A percentile compares a stretch with the other conserved stretches of the same genome.
Evolutionary conservation across 192 early-diverging fungal species (phyloP).

Genomic region (Pilobolus umbonatus): DNA sequence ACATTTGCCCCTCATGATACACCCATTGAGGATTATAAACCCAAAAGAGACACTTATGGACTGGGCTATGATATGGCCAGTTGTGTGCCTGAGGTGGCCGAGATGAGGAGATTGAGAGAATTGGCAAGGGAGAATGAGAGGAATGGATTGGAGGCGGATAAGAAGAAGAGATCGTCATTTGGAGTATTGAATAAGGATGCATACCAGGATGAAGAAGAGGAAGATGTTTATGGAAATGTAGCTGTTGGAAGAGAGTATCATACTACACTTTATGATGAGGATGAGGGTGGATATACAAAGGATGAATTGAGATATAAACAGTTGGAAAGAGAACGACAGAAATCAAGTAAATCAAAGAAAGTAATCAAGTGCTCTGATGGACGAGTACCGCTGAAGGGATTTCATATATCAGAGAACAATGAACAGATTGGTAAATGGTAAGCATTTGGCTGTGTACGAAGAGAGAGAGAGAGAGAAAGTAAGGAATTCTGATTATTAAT

Average conservation of each 20-base stretch:
- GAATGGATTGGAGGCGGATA: not conserved
- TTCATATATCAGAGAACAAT: constrained; percentile 5
- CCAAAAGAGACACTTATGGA: constrained; percentile 57
- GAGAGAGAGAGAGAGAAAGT: not conserved
- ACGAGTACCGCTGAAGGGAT: constrained; percentile 21
- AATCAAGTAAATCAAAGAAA: constrained; percentile 11
- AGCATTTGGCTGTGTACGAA: not conserved
- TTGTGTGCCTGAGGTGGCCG: constrained; percentile 54
- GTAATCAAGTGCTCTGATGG: constrained; percentile 19
- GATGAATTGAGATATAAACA: not conserved
- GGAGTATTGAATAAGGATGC: constrained; percentile 48
- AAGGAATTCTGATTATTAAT: not conserved
- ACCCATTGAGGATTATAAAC: constrained; percentile 36
- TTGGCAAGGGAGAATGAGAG: not conserved
- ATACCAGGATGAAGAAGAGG: constrained; percentile 54
- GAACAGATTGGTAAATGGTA: constrained; percentile 30
- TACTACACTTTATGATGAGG: constrained; percentile 23
- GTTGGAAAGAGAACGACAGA: constrained; percentile 33
- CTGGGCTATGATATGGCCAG: constrained; percentile 68
- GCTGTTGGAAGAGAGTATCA: constrained; percentile 6
- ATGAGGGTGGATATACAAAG: constrained; percentile 13
- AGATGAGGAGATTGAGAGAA: constrained; percentile 37
- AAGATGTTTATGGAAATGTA: constrained; percentile 29
- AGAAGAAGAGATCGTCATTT: constrained; percentile 46
- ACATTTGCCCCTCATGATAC: constrained; percentile 69